Conservation (phyloP, 2,329 filamentous ascomycete genomes). For the Dothideomycetes sp. region DNA sequence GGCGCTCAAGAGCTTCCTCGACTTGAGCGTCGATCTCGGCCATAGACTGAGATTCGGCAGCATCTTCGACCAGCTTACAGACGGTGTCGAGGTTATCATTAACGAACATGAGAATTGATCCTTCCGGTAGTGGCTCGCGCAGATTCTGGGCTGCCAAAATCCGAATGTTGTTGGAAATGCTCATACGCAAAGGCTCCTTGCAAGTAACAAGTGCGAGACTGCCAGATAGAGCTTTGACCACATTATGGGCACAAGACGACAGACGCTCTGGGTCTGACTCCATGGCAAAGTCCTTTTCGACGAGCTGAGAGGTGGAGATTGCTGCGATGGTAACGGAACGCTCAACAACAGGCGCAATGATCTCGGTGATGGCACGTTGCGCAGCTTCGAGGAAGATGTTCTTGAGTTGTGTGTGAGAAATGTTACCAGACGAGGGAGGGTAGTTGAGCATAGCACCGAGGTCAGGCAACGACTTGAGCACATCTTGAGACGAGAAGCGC, state of each 20-base stretch:
- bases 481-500: constrained; percentile 65
- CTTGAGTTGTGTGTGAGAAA: constrained; percentile 57
- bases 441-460: constrained; percentile 70
- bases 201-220: constrained; percentile 95
- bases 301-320: constrained; percentile 90
- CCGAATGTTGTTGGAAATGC: constrained; percentile 97
- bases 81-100: constrained; percentile 94
- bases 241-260: constrained; percentile 76
- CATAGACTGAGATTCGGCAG: constrained; percentile 84
- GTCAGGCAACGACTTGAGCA: constrained; percentile 75
- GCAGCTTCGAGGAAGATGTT: constrained; percentile 78
- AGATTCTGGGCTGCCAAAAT: constrained; percentile 57
- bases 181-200: constrained; percentile 91
- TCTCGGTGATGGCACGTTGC: constrained; percentile 84
- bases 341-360: constrained; percentile 95
- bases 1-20: constrained; percentile 66
- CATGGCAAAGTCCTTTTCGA: constrained; percentile 91
- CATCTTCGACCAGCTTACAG: constrained; percentile 88
- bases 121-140: constrained; percentile 73
- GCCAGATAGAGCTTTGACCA: constrained; percentile 90
- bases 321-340: constrained; percentile 95
- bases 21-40: constrained; percentile 94
- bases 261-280: constrained; percentile 84
- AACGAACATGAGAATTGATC: constrained; percentile 95
- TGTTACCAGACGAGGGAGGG: constrained; percentile 65